phyloP scores from a whole-genome alignment of 768 basidiomycete species.

The Strobilomyces echinocephalus region DNA sequence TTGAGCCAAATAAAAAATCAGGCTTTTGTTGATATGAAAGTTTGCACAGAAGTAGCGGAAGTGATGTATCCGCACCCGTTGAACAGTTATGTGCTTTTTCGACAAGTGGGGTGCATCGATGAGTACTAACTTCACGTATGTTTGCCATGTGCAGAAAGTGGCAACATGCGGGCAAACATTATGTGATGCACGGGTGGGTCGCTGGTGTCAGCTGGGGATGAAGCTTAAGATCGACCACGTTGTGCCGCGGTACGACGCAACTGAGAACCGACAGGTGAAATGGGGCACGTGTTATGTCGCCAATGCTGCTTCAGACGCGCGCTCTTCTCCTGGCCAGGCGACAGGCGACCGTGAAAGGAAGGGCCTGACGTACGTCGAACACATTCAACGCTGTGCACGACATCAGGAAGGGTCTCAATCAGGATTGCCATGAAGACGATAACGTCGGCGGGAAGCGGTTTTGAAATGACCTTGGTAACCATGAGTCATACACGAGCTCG shows the following conservation, averaged over 20 bases:
- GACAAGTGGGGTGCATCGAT: no score
- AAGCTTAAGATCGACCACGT: no score
- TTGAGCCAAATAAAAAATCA: no score
- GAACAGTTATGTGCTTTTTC: no score
- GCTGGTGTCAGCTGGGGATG: no score
- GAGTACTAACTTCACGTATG: no score
- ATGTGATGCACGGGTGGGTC: no score
- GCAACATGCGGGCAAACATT: no score
- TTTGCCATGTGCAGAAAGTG: no score
- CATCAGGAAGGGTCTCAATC: background rate
- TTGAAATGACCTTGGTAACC: background rate
- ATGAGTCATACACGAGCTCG: background rate
- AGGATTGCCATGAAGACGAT: background rate
- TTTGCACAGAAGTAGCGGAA: no score
- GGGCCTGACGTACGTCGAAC: background rate
- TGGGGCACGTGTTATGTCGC: background rate
- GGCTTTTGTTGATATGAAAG: no score
- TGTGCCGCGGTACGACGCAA: background rate
- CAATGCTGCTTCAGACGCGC: background rate
- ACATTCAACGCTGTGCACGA: background rate
- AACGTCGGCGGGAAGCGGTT: background rate
- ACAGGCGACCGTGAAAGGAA: background rate
- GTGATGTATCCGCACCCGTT: no score
- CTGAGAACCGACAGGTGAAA: background rate
- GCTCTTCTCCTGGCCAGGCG: background rate